Percentiles rank a stretch among this genome's conserved stretches.
Evolutionary conservation across 2,329 filamentous ascomycete species (phyloP).

Genomic region (Boeremia lycopersici): DNA sequence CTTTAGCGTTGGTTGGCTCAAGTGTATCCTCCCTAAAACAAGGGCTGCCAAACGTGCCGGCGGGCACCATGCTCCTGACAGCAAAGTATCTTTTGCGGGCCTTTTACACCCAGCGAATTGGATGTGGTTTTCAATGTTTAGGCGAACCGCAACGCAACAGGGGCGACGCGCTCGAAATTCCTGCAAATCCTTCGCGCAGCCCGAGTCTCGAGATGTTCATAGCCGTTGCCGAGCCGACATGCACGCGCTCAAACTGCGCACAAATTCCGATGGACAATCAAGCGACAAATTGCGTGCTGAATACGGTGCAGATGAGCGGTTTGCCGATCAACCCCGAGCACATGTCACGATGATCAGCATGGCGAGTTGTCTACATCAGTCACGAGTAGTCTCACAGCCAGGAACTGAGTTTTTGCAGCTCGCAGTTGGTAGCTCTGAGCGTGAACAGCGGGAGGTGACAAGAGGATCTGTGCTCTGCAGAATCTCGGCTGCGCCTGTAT

Average conservation of each 20-base stretch:
- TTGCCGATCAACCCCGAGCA: neutral
- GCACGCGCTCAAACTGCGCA: no score
- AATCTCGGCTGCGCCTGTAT: neutral
- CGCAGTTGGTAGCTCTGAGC: no score
- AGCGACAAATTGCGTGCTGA: neutral
- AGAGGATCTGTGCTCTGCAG: no score
- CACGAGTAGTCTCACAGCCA: neutral
- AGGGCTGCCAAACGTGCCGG: neutral
- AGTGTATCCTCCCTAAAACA: no score
- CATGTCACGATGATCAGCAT: conserved; percentile 6
- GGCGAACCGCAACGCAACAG: conserved; percentile 1
- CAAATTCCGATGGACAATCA: no score
- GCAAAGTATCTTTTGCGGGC: neutral
- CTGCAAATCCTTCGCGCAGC: conserved; percentile 7
- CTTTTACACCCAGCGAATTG: neutral
- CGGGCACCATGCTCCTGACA: conserved; percentile 11
- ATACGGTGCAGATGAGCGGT: neutral
- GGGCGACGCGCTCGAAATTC: neutral
- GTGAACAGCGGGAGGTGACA: no score
- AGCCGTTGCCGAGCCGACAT: neutral
- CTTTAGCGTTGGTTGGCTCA: no score
- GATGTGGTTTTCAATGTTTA: neutral
- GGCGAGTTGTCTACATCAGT: neutral
- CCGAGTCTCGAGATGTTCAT: neutral
- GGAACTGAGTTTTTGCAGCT: neutral